These are phyloP conservation scores for Thinopyrum obtusiflorum DNA, from an alignment of 202 grass and related monocot species.

Conservation along the genomic window DNA sequence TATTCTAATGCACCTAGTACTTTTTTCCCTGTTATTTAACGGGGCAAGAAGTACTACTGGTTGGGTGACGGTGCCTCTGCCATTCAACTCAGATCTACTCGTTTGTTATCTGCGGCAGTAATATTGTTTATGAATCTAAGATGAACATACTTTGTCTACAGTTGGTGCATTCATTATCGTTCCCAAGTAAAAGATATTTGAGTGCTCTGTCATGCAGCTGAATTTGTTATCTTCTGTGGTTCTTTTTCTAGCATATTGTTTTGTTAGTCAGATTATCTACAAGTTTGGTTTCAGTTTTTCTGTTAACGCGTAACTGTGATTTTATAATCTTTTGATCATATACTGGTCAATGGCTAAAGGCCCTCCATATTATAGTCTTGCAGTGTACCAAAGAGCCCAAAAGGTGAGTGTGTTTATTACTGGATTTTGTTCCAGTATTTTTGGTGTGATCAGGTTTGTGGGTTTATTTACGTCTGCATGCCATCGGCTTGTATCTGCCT, in stretches of 20 bases:
- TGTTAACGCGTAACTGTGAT: background rate
- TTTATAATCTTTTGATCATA: background rate
- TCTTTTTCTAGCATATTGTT: background rate
- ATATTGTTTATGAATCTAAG: background rate
- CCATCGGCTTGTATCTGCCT: background rate
- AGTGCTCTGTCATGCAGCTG: background rate
- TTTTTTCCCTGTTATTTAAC: background rate
- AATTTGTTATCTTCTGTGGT: background rate
- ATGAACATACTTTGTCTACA: background rate
- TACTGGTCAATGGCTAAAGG: background rate
- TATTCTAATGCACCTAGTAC: background rate
- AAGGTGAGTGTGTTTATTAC: background rate
- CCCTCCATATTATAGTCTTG: background rate
- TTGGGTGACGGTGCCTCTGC: conserved; percentile 5
- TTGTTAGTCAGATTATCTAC: too few relatives aligned
- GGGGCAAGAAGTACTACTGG: background rate
- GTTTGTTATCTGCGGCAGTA: background rate
- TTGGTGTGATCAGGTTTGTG: background rate
- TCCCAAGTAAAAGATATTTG: background rate
- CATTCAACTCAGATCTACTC: conserved; percentile 5
- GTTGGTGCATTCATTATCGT: conserved; percentile 7
- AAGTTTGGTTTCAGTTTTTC: too few relatives aligned
- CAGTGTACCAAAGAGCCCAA: background rate
- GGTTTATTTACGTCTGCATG: conserved; percentile 3
- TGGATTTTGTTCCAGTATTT: background rate